phyloP scores from a whole-genome alignment of 345 rosid genomes.

The Brassica rapa region DNA sequence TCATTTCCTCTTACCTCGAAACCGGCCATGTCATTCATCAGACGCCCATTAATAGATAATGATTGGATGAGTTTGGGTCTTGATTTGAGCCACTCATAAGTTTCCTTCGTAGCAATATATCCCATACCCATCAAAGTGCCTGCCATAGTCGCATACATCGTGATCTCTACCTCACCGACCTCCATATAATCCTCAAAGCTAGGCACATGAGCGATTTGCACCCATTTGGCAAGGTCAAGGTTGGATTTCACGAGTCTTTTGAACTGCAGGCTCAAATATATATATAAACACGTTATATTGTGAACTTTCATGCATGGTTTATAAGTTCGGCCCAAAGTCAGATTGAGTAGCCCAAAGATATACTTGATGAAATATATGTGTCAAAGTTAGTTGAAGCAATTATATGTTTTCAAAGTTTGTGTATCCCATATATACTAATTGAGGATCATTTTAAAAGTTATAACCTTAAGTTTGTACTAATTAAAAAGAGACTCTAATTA shows the following conservation, averaged over 20 bases:
- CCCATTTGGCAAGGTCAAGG: slow-evolving; percentile 1
- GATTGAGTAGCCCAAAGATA: too few species aligned
- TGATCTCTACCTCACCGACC: background rate
- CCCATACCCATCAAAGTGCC: slow-evolving; percentile 5
- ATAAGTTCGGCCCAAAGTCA: background rate
- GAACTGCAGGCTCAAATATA: background rate
- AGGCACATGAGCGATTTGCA: background rate
- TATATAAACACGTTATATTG: background rate
- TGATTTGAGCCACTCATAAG: slow-evolving; percentile 23
- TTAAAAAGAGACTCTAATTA: too few species aligned
- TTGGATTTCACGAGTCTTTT: slow-evolving; percentile 16
- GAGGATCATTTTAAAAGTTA: too few species aligned
- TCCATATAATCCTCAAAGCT: slow-evolving; percentile 25
- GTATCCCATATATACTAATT: too few species aligned
- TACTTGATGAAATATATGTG: too few species aligned
- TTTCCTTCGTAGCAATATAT: slow-evolving; percentile 9
- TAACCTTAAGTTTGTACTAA: too few species aligned
- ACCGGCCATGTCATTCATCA: slow-evolving; percentile 26
- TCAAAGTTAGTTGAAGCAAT: too few species aligned
- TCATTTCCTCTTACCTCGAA: slow-evolving; percentile 16
- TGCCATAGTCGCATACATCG: background rate
- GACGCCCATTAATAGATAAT: slow-evolving; percentile 1
- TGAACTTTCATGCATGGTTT: background rate
- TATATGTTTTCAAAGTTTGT: too few species aligned
- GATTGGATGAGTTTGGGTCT: slow-evolving; percentile 19